A percentile compares a stretch with the other conserved stretches of the same genome.
phyloP scores from a whole-genome alignment of 768 basidiomycete genomes.

The Russula sp. region DNA sequence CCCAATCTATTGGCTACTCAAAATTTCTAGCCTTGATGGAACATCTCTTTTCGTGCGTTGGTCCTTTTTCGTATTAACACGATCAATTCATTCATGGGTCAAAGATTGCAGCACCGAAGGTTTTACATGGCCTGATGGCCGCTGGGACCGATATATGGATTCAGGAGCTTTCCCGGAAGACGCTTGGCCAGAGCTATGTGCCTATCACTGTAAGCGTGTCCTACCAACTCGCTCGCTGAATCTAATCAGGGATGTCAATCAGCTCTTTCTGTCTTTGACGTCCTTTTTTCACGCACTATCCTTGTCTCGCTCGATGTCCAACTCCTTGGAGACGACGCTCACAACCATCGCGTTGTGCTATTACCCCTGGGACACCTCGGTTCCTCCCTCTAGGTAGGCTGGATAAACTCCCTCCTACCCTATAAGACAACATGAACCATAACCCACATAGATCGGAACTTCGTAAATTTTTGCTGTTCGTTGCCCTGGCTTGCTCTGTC shows the following conservation, averaged over 20 bases:
- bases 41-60: conserved; percentile 60
- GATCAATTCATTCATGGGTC: background rate
- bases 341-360: conserved; percentile 71
- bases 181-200: conserved; percentile 58
- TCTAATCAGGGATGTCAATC: conserved; percentile 11
- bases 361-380: conserved; percentile 63
- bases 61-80: background rate
- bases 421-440: background rate
- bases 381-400: conserved; percentile 29
- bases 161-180: conserved; percentile 53
- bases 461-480: conserved; percentile 49
- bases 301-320: conserved; percentile 84
- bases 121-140: conserved; percentile 73
- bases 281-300: conserved; percentile 87
- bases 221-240: background rate
- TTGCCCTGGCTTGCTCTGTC: conserved; percentile 74
- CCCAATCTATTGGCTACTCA: conserved; percentile 72
- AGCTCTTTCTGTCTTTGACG: conserved; percentile 78
- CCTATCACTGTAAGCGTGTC: conserved; percentile 57
- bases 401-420: background rate
- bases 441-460: conserved; percentile 37
- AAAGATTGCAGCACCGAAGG: conserved; percentile 58
- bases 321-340: conserved; percentile 87
- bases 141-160: conserved; percentile 78
- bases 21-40: conserved; percentile 51